phyloP scores from a whole-genome alignment of 441 rosid species.

The California macrophylla region DNA sequence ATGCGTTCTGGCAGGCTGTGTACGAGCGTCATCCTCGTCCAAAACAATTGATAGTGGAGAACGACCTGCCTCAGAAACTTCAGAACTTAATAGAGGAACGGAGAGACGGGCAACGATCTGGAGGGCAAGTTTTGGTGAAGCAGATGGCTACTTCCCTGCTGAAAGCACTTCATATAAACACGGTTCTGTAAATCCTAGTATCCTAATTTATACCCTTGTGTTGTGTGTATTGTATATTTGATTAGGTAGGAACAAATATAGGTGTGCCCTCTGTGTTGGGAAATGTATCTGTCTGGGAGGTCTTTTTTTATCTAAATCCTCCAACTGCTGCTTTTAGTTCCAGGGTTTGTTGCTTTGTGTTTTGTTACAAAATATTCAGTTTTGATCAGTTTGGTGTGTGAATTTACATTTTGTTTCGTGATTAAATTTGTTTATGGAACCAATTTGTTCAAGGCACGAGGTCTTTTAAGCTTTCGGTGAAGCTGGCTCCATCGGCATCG shows the following conservation, averaged over 20 bases:
- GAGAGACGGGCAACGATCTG: slow-evolving; percentile 82
- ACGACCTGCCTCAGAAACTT: slow-evolving; percentile 75
- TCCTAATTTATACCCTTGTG: neutral
- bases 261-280: no score
- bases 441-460: no score
- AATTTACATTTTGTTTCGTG: no score
- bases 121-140: slow-evolving; percentile 93
- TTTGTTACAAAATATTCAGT: no score
- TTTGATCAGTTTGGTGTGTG: no score
- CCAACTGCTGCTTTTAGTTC: no score
- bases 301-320: no score
- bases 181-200: slow-evolving; percentile 37
- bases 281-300: no score
- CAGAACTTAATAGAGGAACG: slow-evolving; percentile 89
- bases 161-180: slow-evolving; percentile 60
- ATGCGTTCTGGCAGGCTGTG: slow-evolving; percentile 52
- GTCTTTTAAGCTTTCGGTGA: no score
- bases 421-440: no score
- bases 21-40: slow-evolving; percentile 98
- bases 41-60: slow-evolving; percentile 92
- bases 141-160: slow-evolving; percentile 98
- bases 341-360: no score
- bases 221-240: neutral
- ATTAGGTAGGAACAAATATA: neutral
- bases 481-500: no score